Evolutionary conservation across 106 monocot species (phyloP), one percentile per base, ranked within the genome.

Genomic region (Dioscorea dumetorum): DNA sequence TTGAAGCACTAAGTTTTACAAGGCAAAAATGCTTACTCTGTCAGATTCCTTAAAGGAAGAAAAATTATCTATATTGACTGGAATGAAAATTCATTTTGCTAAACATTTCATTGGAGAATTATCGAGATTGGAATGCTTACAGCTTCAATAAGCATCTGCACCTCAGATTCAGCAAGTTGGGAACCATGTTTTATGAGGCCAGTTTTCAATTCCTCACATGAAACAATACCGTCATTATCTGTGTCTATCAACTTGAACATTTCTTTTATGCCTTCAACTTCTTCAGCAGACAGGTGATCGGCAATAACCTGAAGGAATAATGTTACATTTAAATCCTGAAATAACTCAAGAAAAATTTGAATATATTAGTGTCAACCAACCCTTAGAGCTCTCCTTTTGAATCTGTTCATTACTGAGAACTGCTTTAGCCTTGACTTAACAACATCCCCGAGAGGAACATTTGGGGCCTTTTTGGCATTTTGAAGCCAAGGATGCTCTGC

Each of bases 361-460:
- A 32, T 51, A 18, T 32, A 62, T n/a, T 33, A 58, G 13, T 22
- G 22, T 12, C 52, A 67, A 80, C 84, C 22, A 57, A 97, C 97
- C 82, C 97, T 83, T 57, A 97, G 75, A 70, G 92, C 97, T 77
- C 82, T 97, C 53, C 97, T 92, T 80, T 97, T 97, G 71, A 97
- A 97, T 63, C 91, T 82, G 66, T 92, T 97, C 97, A 97, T 97
- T 78, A 82, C 82, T 60, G 92, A 92, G 69, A 97, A 97, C 63
- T 97, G 97, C 67, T 97, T 97, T 53, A 97, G 88, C 64, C 97
- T 84, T 70, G 92, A 92, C 73, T 97, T 92, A 50, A 97, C 97
- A 66, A 90, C 89, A 84, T 92, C 97, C 64, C 97, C 97, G 77
- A 97, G 91, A 70, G 92, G 92, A 69, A 92, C 84, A 83, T 92